A percentile compares a stretch with the other conserved stretches of the same genome.
Evolutionary conservation across 495 filamentous ascomycete species (phyloP).

Genomic region (Schizothecium vesticola): DNA sequence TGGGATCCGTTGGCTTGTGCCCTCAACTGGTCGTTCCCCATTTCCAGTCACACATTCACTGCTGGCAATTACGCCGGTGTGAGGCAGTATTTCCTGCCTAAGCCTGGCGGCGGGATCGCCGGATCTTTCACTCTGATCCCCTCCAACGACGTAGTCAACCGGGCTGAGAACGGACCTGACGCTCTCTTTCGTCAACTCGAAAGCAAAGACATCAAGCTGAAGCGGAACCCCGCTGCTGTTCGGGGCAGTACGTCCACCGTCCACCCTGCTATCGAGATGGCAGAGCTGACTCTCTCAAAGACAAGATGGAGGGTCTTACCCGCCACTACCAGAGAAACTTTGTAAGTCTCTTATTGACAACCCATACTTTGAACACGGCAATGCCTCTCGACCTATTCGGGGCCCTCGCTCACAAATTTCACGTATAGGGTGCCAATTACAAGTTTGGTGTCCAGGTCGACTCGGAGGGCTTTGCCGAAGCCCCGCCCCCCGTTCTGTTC

Average conservation of each 20-base stretch:
- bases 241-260: slow-evolving; percentile 19
- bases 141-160: slow-evolving; percentile 47
- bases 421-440: slow-evolving; percentile 68
- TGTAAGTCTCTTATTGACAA: slow-evolving; percentile 40
- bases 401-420: slow-evolving; percentile 9
- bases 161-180: slow-evolving; percentile 51
- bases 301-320: slow-evolving; percentile 48
- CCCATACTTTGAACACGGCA: neutral
- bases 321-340: slow-evolving; percentile 69
- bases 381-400: neutral
- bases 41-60: slow-evolving; percentile 3
- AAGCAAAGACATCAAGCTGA: slow-evolving; percentile 49
- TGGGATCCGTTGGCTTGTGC: neutral
- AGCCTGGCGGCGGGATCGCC: slow-evolving; percentile 16
- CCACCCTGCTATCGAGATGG: no score
- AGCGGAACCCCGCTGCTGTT: slow-evolving; percentile 43
- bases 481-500: slow-evolving; percentile 51
- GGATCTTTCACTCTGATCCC: slow-evolving; percentile 62
- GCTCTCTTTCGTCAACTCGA: slow-evolving; percentile 62
- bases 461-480: slow-evolving; percentile 57
- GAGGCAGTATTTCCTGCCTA: slow-evolving; percentile 34
- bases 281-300: slow-evolving; percentile 5
- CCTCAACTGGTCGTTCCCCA: slow-evolving; percentile 1
- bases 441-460: slow-evolving; percentile 70
- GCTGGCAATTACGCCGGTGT: slow-evolving; percentile 23